phyloP scores from a whole-genome alignment of 352 stramenopile genomes.

The Pythium coloratum region DNA sequence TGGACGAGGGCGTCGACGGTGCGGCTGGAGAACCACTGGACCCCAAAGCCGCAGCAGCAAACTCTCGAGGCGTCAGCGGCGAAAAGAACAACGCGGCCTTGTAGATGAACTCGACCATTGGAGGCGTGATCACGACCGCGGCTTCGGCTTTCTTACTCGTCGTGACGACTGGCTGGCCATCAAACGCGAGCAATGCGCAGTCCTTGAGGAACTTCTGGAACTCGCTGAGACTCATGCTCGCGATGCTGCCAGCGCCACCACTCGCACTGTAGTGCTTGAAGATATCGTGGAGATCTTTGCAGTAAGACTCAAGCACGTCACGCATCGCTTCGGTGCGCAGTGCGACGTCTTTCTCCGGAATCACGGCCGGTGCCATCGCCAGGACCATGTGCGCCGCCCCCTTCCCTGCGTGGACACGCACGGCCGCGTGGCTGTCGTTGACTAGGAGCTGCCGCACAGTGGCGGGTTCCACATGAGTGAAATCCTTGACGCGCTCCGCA shows the following conservation, averaged over 20 bases:
- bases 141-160: conserved; percentile 2
- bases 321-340: conserved; percentile 50
- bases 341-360: conserved; percentile 63
- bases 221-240: conserved; percentile 68
- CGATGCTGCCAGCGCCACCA: conserved; percentile 58
- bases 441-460: conserved; percentile 64
- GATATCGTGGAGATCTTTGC: conserved; percentile 78
- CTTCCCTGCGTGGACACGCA: not conserved
- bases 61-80: conserved; percentile 20
- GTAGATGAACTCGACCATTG: conserved; percentile 53
- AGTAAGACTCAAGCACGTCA: conserved; percentile 54
- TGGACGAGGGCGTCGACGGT: not conserved
- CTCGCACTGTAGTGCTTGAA: conserved; percentile 86
- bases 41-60: conserved; percentile 4
- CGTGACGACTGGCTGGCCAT: not conserved
- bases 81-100: conserved; percentile 34
- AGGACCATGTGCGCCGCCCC: conserved; percentile 12
- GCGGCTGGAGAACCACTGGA: conserved; percentile 1
- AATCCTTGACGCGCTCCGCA: conserved; percentile 63
- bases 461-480: conserved; percentile 44
- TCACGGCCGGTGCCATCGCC: conserved; percentile 22
- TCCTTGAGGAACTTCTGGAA: conserved; percentile 78
- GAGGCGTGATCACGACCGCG: conserved; percentile 26
- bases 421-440: conserved; percentile 33
- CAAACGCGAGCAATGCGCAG: conserved; percentile 8